Percentiles rank a stretch among this genome's conserved stretches.
Conservation (phyloP, 805 yeast species). For the Cyberlindnera japonica region DNA sequence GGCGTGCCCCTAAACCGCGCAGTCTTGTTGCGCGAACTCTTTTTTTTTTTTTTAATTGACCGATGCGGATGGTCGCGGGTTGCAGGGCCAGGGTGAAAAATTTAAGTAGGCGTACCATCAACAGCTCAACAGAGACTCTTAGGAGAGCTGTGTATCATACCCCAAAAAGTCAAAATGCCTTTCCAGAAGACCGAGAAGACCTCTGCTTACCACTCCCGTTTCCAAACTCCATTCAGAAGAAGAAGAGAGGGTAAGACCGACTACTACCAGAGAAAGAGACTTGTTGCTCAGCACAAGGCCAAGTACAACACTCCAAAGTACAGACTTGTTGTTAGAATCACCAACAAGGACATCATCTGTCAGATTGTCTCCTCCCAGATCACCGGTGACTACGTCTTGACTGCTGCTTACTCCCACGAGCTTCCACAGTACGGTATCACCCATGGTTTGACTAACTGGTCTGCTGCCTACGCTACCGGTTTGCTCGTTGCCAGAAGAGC, state of each 20-base stretch:
- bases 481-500: conserved; percentile 98
- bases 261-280: conserved; percentile 99
- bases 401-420: conserved; percentile 99
- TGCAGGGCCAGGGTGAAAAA: background rate
- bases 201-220: conserved; percentile 97
- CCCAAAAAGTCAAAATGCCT: conserved; percentile 50
- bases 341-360: conserved; percentile 99
- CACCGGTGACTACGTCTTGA: conserved; percentile 92
- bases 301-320: conserved; percentile 99
- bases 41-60: too few species aligned
- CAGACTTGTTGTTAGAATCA: conserved; percentile 99
- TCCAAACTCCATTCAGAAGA: conserved; percentile 99
- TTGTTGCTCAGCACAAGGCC: conserved; percentile 99
- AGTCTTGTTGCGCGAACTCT: background rate
- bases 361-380: conserved; percentile 96
- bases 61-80: too few species aligned
- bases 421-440: conserved; percentile 95
- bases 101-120: background rate
- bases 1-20: background rate
- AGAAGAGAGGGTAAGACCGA: conserved; percentile 99
- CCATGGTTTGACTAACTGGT: conserved; percentile 99
- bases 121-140: too few species aligned
- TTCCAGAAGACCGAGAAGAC: conserved; percentile 68
- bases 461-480: conserved; percentile 99
- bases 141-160: too few species aligned